Conservation (phyloP, 1,139 yeast species). For the Blastobotrys serpentis region DNA sequence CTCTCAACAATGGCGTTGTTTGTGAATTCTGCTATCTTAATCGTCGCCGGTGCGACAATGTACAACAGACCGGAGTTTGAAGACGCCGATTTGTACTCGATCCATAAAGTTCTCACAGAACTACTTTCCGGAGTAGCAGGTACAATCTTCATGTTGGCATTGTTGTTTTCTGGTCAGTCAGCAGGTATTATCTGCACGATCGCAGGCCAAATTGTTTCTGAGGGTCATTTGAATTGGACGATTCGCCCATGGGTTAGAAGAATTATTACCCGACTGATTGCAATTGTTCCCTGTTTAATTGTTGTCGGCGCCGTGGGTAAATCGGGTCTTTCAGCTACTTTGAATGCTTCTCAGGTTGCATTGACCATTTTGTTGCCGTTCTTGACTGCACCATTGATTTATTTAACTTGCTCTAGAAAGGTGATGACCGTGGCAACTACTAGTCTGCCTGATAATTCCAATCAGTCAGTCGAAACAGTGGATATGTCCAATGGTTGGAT, state of each 20-base stretch:
- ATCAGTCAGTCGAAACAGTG: constrained; percentile 11
- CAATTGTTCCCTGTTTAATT: constrained; percentile 69
- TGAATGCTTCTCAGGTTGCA: constrained; percentile 76
- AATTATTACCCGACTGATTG: constrained; percentile 64
- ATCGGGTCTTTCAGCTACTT: constrained; percentile 59
- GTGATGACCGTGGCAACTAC: constrained; percentile 52
- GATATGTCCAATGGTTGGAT: constrained; percentile 65
- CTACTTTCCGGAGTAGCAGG: constrained; percentile 73
- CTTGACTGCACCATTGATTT: constrained; percentile 73
- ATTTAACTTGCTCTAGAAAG: constrained; percentile 62
- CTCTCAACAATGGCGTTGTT: constrained; percentile 72
- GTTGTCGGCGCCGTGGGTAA: constrained; percentile 59
- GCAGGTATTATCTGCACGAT: constrained; percentile 87
- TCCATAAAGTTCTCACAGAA: constrained; percentile 56
- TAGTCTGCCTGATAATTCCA: not conserved
- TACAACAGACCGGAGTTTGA: constrained; percentile 58
- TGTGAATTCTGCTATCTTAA: constrained; percentile 73
- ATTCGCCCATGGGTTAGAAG: constrained; percentile 76
- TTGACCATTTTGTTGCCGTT: constrained; percentile 71
- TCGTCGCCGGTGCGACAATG: constrained; percentile 73
- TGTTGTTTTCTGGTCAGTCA: constrained; percentile 73
- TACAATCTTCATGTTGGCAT: constrained; percentile 71
- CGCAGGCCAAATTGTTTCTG: constrained; percentile 83
- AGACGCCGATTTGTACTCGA: constrained; percentile 73
- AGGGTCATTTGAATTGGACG: constrained; percentile 78